These are phyloP conservation scores for Guillardia theta DNA, from an alignment of 78 protist species.

Conservation along the genomic window DNA sequence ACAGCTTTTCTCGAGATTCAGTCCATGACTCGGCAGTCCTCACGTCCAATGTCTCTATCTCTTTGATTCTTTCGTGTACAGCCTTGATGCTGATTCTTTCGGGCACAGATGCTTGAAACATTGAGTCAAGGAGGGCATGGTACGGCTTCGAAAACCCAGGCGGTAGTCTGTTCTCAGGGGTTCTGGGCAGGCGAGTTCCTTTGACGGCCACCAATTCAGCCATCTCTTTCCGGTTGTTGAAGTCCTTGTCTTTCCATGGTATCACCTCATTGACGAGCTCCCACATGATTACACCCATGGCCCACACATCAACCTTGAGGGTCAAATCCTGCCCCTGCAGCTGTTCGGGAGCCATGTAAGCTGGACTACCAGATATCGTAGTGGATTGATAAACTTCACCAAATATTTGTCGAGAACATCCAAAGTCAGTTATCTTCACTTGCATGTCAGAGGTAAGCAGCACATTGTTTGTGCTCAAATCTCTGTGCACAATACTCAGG, in stretches of 20 bases:
- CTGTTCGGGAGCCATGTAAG: constrained; percentile 14
- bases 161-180: background rate
- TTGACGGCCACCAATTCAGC: background rate
- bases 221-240: background rate
- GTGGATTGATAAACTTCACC: background rate
- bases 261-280: background rate
- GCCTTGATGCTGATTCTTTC: background rate
- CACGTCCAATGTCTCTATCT: background rate
- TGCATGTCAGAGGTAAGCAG: background rate
- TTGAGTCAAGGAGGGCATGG: background rate
- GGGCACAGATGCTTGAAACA: background rate
- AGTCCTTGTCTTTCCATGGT: background rate
- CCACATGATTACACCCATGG: background rate
- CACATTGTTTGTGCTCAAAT: background rate
- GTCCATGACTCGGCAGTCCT: background rate
- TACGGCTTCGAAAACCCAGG: background rate
- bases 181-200: background rate
- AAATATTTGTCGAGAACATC: background rate
- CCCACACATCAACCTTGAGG: constrained; percentile 8
- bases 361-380: background rate
- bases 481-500: background rate
- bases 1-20: background rate
- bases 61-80: background rate
- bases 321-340: background rate
- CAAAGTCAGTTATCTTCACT: background rate